Percentiles rank a stretch among this genome's conserved stretches.
These are phyloP conservation scores for Canariomyces notabilis DNA, from an alignment of 2,329 filamentous ascomycete species.

Conservation along the genomic window DNA sequence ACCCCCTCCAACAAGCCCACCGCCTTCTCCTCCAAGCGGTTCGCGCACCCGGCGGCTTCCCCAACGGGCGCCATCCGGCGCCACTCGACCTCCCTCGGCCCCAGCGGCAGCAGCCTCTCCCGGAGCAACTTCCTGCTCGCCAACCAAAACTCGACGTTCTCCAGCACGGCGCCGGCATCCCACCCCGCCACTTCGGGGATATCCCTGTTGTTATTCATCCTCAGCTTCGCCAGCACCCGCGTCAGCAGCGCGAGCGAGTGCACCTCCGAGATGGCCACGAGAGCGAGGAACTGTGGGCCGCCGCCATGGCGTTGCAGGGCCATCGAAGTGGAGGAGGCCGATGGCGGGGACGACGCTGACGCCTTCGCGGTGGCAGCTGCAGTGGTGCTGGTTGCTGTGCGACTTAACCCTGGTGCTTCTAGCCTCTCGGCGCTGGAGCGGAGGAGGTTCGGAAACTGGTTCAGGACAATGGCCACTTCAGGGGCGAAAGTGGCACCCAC, in stretches of 20 bases:
- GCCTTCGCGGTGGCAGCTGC: too few relatives aligned
- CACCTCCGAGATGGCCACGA: conserved; percentile 69
- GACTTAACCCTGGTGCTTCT: conserved; percentile 53
- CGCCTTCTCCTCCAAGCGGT: conserved; percentile 69
- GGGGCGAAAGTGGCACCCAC: conserved; percentile 76
- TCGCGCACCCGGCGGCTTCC: conserved; percentile 48
- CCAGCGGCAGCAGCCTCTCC: conserved; percentile 68
- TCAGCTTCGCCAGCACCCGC: conserved; percentile 63
- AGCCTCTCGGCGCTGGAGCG: conserved; percentile 67
- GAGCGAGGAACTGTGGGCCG: conserved; percentile 69
- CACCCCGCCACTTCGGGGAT: conserved; percentile 65
- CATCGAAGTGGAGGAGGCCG: too few relatives aligned
- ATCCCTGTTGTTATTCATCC: conserved; percentile 61
- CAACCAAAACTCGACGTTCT: conserved; percentile 81
- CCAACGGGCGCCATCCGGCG: conserved; percentile 33
- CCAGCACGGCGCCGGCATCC: conserved; percentile 66
- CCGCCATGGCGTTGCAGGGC: too few relatives aligned
- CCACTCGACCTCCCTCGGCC: conserved; percentile 66
- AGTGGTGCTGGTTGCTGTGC: too few relatives aligned
- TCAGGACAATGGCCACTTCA: conserved; percentile 82
- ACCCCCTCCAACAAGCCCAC: conserved; percentile 62
- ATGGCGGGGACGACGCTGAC: too few relatives aligned
- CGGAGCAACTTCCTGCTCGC: conserved; percentile 63
- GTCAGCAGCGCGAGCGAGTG: conserved; percentile 74
- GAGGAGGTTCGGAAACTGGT: conserved; percentile 80